phyloP scores from a whole-genome alignment of 331 rosid species.

The Malus hybrid region DNA sequence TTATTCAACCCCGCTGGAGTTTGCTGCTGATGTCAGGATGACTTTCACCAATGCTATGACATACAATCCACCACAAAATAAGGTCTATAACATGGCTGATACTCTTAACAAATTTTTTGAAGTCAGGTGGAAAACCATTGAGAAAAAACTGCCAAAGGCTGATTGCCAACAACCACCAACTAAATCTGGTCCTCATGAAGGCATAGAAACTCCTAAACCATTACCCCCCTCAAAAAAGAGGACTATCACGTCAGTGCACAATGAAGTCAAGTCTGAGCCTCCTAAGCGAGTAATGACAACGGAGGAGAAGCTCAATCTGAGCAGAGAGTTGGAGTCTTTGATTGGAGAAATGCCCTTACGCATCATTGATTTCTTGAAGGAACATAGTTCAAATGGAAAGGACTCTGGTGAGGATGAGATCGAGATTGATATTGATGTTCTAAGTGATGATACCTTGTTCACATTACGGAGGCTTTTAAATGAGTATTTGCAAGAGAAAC shows the following conservation, averaged over 20 bases:
- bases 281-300: slow-evolving; percentile 50
- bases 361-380: slow-evolving; percentile 70
- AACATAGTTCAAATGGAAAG: slow-evolving; percentile 57
- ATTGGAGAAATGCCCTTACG: slow-evolving; percentile 59
- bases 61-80: slow-evolving; percentile 75
- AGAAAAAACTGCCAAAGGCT: slow-evolving; percentile 53
- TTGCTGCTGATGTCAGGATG: slow-evolving; percentile 57
- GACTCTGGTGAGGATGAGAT: slow-evolving; percentile 73
- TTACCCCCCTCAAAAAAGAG: slow-evolving; percentile 29
- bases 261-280: slow-evolving; percentile 31
- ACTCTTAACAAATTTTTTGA: slow-evolving; percentile 57
- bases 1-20: slow-evolving; percentile 47
- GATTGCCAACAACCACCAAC: slow-evolving; percentile 27
- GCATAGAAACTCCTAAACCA: slow-evolving; percentile 16
- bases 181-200: slow-evolving; percentile 28
- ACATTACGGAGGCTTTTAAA: slow-evolving; percentile 57
- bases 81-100: slow-evolving; percentile 65
- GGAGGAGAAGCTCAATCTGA: slow-evolving; percentile 51
- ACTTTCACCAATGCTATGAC: slow-evolving; percentile 77
- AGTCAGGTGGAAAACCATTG: slow-evolving; percentile 70
- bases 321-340: slow-evolving; percentile 66
- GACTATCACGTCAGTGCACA: slow-evolving; percentile 21
- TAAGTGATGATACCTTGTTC: slow-evolving; percentile 69
- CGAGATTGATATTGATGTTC: slow-evolving; percentile 78
- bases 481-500: slow-evolving; percentile 53